These are phyloP conservation scores for Sphagnurus paluster DNA, from an alignment of 1,284 basidiomycete species.

Conservation along the genomic window DNA sequence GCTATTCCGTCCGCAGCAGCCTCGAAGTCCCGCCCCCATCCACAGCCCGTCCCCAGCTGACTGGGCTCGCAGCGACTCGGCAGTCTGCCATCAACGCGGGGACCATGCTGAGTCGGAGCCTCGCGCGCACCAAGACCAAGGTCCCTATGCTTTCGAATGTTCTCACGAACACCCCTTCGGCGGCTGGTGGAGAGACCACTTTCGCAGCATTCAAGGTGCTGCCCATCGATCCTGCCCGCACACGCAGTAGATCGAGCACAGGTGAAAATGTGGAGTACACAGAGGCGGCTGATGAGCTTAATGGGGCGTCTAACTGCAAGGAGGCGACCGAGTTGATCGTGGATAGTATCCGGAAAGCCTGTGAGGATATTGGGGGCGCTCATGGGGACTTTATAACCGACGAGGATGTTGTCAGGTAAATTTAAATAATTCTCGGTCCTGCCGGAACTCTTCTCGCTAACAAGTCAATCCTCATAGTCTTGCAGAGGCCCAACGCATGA, in stretches of 20 bases:
- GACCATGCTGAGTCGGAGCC: constrained; percentile 13
- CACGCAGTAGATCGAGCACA: constrained; percentile 48
- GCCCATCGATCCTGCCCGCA: constrained; percentile 64
- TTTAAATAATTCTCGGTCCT: constrained; percentile 11
- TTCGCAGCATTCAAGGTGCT: constrained; percentile 79
- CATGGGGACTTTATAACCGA: constrained; percentile 55
- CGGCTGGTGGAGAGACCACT: constrained; percentile 23
- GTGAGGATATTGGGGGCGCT: constrained; percentile 57
- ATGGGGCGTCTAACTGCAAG: constrained; percentile 65
- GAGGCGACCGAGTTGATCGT: constrained; percentile 79
- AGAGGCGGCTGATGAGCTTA: constrained; percentile 62
- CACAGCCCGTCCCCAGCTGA: constrained; percentile 16
- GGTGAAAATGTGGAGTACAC: constrained; percentile 44
- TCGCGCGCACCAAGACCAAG: constrained; percentile 25
- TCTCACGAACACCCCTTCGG: constrained; percentile 21
- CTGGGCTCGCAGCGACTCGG: constrained; percentile 14
- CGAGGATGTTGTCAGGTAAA: constrained; percentile 81
- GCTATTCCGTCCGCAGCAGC: constrained; percentile 81
- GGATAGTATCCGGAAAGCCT: constrained; percentile 66
- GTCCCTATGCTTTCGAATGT: constrained; percentile 26
- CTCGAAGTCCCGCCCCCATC: constrained; percentile 34
- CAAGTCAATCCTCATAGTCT: constrained; percentile 46
- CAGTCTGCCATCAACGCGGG: constrained; percentile 15
- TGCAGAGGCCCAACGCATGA: constrained; percentile 78
- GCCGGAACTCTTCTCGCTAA: constrained; percentile 4